Conservation (phyloP, 2,329 filamentous ascomycete species). For the Pseudocercospora pini-densiflorae region DNA sequence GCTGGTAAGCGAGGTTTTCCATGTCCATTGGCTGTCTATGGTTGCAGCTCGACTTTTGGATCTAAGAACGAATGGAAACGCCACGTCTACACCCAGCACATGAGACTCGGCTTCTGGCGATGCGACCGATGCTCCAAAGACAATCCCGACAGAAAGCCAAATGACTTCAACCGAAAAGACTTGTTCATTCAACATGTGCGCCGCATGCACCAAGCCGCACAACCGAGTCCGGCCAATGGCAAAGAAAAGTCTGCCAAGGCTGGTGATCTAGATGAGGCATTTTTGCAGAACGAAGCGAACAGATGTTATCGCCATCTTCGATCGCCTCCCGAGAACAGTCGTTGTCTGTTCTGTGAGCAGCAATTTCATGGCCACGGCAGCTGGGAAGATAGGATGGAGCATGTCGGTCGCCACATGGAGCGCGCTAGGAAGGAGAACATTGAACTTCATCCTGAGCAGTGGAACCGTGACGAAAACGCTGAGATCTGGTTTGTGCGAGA, state of each 20-base stretch:
- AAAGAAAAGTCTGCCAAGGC: background rate
- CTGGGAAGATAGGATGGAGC: conserved; percentile 87
- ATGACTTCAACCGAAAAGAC: conserved; percentile 91
- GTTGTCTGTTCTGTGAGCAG: conserved; percentile 68
- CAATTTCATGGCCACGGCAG: conserved; percentile 66
- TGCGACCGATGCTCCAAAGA: conserved; percentile 65
- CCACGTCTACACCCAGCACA: conserved; percentile 79
- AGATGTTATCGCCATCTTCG: conserved; percentile 66
- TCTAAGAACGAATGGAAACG: conserved; percentile 97
- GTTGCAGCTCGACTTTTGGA: conserved; percentile 73
- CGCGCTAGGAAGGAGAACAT: conserved; percentile 35
- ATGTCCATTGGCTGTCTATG: conserved; percentile 80
- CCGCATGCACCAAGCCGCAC: conserved; percentile 73
- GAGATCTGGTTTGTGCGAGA: conserved; percentile 4
- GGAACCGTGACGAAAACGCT: background rate
- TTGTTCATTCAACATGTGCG: conserved; percentile 87
- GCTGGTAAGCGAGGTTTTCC: conserved; percentile 56
- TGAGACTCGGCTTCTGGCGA: conserved; percentile 74
- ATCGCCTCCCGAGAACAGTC: conserved; percentile 62
- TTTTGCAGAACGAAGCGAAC: conserved; percentile 59
- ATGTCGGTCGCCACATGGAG: conserved; percentile 81
- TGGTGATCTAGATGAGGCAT: conserved; percentile 5
- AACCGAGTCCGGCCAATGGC: background rate
- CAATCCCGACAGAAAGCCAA: conserved; percentile 41
- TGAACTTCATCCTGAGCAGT: background rate